Percentiles rank a stretch among this genome's conserved stretches.
phyloP scores from a whole-genome alignment of 225 moss, liverwort and hornwort genomes.

The Sphagnum contortum region DNA sequence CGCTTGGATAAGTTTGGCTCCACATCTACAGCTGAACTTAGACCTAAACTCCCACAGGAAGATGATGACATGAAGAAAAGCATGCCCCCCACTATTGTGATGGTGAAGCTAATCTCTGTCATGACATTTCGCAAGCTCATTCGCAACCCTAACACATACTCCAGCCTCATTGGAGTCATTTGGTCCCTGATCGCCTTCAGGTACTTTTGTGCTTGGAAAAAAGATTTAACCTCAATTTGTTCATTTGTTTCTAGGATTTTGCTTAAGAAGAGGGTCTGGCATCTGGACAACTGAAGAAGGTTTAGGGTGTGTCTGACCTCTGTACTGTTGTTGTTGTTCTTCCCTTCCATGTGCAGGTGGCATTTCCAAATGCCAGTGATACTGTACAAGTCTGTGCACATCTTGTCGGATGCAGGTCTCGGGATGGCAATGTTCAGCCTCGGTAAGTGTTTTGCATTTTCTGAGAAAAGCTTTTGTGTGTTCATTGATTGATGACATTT shows the following conservation, averaged over 20 bases:
- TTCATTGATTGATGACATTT: too few relatives aligned
- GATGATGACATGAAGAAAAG: slow-evolving; percentile 41
- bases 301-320: too few relatives aligned
- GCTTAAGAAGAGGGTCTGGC: too few relatives aligned
- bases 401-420: slow-evolving; percentile 89
- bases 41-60: slow-evolving; percentile 47
- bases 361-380: slow-evolving; percentile 62
- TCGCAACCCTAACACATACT: slow-evolving; percentile 93
- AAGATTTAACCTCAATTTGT: neutral
- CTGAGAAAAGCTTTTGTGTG: too few relatives aligned
- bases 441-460: slow-evolving; percentile 28
- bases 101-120: slow-evolving; percentile 75
- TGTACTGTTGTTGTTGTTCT: neutral
- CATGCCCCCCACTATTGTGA: slow-evolving; percentile 84
- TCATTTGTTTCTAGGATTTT: too few relatives aligned
- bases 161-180: slow-evolving; percentile 68
- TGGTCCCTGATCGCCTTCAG: slow-evolving; percentile 93
- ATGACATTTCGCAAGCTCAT: slow-evolving; percentile 91
- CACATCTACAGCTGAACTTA: slow-evolving; percentile 75
- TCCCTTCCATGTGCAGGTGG: slow-evolving; percentile 41
- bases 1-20: slow-evolving; percentile 83
- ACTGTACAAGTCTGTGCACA: slow-evolving; percentile 74
- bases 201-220: slow-evolving; percentile 12
- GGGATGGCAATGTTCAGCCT: slow-evolving; percentile 99
- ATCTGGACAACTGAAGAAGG: too few relatives aligned